These are phyloP conservation scores for Pseudocercospora musae DNA, from an alignment of 2,329 filamentous ascomycete genomes.

Conservation along the genomic window DNA sequence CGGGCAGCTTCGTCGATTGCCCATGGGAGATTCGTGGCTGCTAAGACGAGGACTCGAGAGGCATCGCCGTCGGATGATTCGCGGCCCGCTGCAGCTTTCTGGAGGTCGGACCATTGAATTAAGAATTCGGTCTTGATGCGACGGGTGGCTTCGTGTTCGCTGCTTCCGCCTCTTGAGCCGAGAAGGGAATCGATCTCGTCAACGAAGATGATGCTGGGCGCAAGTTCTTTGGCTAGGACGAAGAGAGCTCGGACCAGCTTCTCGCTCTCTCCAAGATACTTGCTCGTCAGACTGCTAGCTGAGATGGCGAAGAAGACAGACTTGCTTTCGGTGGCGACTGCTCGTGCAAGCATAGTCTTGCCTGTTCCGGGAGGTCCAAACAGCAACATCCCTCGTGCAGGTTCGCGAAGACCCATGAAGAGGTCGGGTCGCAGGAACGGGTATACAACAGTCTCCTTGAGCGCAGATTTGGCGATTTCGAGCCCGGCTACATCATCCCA, in stretches of 20 bases:
- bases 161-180: slow-evolving; percentile 74
- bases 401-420: slow-evolving; percentile 92
- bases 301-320: slow-evolving; percentile 98
- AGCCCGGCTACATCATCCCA: slow-evolving; percentile 93
- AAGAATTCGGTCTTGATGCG: slow-evolving; percentile 97
- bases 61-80: slow-evolving; percentile 72
- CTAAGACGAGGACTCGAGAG: slow-evolving; percentile 84
- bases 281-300: slow-evolving; percentile 88
- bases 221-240: slow-evolving; percentile 78
- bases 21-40: slow-evolving; percentile 95
- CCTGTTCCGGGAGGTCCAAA: slow-evolving; percentile 98
- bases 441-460: slow-evolving; percentile 96
- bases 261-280: slow-evolving; percentile 93
- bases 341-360: slow-evolving; percentile 95
- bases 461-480: slow-evolving; percentile 81
- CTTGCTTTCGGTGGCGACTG: slow-evolving; percentile 88
- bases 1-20: slow-evolving; percentile 95
- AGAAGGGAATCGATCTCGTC: slow-evolving; percentile 96
- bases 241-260: slow-evolving; percentile 94
- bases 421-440: slow-evolving; percentile 92
- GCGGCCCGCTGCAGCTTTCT: slow-evolving; percentile 83
- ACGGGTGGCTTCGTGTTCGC: slow-evolving; percentile 88
- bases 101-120: slow-evolving; percentile 94
- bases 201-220: slow-evolving; percentile 95
- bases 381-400: slow-evolving; percentile 88